Evolutionary conservation across 306 rosid genomes (phyloP).

Genomic region (Malus fusca): DNA sequence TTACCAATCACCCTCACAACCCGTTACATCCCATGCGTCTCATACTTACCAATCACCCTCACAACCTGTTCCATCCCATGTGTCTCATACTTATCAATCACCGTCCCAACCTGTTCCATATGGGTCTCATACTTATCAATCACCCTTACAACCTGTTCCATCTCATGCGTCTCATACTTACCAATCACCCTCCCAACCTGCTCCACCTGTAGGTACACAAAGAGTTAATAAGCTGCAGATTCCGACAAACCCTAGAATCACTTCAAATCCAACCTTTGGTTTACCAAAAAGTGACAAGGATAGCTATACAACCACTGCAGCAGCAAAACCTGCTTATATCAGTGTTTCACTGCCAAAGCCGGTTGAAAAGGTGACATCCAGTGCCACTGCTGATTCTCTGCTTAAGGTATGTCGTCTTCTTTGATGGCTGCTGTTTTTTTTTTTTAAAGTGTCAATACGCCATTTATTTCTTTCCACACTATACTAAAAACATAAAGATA

Average conservation of each 20-base stretch:
- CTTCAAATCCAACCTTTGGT: slow-evolving; percentile 60
- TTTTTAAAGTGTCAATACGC: background rate
- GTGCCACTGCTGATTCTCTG: slow-evolving; percentile 61
- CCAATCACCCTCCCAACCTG: slow-evolving; percentile 5
- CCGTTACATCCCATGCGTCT: background rate
- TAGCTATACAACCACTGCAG: slow-evolving; percentile 33
- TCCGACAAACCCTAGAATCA: slow-evolving; percentile 94
- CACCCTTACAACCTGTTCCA: slow-evolving; percentile 30
- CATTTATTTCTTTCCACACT: background rate
- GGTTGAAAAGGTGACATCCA: slow-evolving; percentile 47
- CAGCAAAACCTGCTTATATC: slow-evolving; percentile 75
- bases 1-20: slow-evolving; percentile 34
- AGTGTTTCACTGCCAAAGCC: slow-evolving; percentile 68
- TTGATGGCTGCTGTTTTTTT: background rate
- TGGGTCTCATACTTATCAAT: slow-evolving; percentile 21
- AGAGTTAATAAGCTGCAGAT: slow-evolving; percentile 77
- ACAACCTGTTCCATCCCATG: background rate
- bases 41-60: background rate
- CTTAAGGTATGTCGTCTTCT: slow-evolving; percentile 53
- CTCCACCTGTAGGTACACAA: slow-evolving; percentile 55
- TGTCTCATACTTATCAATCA: background rate
- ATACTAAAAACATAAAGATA: background rate
- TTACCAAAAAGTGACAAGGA: slow-evolving; percentile 66
- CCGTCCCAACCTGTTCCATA: background rate
- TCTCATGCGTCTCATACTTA: background rate